These are phyloP conservation scores for Annulohypoxylon truncatum DNA, from an alignment of 2,329 filamentous ascomycete genomes.

Conservation along the genomic window DNA sequence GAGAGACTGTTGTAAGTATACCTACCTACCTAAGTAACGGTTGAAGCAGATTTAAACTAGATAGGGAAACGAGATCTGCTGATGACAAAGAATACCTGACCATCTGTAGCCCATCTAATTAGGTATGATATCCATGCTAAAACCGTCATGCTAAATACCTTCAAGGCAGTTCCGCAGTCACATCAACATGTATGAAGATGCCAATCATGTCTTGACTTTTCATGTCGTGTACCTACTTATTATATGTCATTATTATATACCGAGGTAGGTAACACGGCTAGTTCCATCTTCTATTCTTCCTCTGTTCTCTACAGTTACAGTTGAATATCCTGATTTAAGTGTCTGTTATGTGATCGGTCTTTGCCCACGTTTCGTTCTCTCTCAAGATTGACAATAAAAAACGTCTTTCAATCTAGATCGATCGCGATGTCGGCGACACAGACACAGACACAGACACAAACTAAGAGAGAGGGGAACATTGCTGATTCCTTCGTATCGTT, in stretches of 20 bases:
- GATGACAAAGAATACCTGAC: not conserved
- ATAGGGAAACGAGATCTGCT: not conserved
- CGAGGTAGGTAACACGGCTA: not conserved
- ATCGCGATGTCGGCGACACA: conserved; percentile 35
- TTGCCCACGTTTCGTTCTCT: conserved; percentile 6
- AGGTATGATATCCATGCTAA: not conserved
- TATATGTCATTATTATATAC: not conserved
- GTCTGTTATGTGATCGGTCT: not conserved
- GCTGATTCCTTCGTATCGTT: conserved; percentile 71
- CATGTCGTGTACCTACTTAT: not conserved
- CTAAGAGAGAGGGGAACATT: conserved; percentile 71
- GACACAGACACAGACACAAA: conserved; percentile 25
- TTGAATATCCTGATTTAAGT: not conserved
- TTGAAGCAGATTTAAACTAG: not conserved
- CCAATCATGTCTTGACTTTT: not conserved
- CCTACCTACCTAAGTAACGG: not conserved
- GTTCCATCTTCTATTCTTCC: not conserved
- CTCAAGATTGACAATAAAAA: conserved; percentile 4
- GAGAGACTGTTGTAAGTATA: not conserved
- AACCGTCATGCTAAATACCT: not conserved
- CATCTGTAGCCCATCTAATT: not conserved
- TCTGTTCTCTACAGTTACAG: not conserved
- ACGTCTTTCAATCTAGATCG: conserved; percentile 11
- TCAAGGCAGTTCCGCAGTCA: conserved; percentile 8
- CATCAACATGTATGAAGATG: conserved; percentile 5